A percentile compares a stretch with the other conserved stretches of the same genome.
Evolutionary conservation across 164 flowering plant genomes (phyloP).

Genomic region (Warburgia ugandensis): DNA sequence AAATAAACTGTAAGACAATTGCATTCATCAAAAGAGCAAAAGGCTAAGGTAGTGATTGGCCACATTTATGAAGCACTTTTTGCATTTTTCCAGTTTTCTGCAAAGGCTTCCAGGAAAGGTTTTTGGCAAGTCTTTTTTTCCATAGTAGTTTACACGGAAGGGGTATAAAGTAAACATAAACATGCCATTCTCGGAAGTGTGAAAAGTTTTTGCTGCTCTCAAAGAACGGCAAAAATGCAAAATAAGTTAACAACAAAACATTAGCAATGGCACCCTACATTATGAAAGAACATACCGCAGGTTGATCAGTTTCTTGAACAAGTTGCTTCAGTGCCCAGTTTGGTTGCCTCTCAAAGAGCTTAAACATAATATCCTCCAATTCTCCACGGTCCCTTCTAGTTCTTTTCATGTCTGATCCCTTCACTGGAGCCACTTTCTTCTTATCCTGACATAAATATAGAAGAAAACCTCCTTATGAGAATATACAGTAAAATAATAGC

Average conservation of each 20-base stretch:
- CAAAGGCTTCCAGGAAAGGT: too few relatives aligned
- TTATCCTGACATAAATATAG: conserved; percentile 42
- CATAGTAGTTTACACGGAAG: too few relatives aligned
- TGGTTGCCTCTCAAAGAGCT: conserved; percentile 79
- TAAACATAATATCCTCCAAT: conserved; percentile 78
- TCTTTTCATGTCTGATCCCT: conserved; percentile 63
- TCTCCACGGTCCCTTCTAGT: conserved; percentile 79
- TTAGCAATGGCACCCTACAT: conserved; percentile 1
- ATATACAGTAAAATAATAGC: too few relatives aligned
- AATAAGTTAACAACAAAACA: background rate
- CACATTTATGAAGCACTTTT: too few relatives aligned
- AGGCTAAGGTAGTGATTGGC: too few relatives aligned
- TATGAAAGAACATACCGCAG: conserved; percentile 49
- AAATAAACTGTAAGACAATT: too few relatives aligned
- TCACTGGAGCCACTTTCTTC: conserved; percentile 42
- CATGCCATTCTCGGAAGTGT: too few relatives aligned
- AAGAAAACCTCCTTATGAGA: too few relatives aligned
- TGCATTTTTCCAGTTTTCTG: too few relatives aligned
- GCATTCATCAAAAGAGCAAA: too few relatives aligned
- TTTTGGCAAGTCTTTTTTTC: too few relatives aligned
- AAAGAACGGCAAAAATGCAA: background rate
- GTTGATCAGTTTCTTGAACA: conserved; percentile 76
- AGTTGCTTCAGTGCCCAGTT: conserved; percentile 77
- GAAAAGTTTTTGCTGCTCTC: background rate
- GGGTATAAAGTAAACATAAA: too few relatives aligned